Percentiles rank a stretch among this genome's conserved stretches.
Evolutionary conservation across 2,329 filamentous ascomycete genomes (phyloP).

Genomic region (Raffaelea albimanens): DNA sequence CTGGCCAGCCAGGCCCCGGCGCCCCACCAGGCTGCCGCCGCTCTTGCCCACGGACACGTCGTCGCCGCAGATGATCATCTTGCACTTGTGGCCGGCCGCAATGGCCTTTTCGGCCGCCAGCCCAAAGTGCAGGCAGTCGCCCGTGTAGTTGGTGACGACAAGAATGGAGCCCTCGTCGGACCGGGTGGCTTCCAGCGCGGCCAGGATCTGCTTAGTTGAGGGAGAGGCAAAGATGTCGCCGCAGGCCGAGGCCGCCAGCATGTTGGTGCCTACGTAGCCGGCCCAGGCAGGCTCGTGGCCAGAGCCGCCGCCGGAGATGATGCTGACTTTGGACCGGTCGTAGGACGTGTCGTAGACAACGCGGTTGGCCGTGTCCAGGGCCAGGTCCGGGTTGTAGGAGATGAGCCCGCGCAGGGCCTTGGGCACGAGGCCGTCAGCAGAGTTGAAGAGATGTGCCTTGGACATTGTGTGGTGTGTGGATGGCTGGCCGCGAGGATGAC

Average conservation of each 20-base stretch:
- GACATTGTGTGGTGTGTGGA: conserved; percentile 29
- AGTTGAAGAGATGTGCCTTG: conserved; percentile 42
- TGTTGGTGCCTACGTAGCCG: conserved; percentile 52
- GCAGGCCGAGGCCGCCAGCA: conserved; percentile 50
- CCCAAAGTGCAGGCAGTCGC: conserved; percentile 54
- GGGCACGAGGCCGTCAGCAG: conserved; percentile 42
- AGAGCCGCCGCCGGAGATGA: conserved; percentile 47
- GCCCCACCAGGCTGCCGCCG: conserved; percentile 48
- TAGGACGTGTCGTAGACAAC: conserved; percentile 40
- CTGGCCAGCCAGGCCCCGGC: conserved; percentile 53
- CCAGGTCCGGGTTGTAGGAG: conserved; percentile 41
- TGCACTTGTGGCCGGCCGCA: conserved; percentile 41
- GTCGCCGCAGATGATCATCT: conserved; percentile 53
- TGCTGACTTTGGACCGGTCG: conserved; percentile 33
- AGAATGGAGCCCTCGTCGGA: conserved; percentile 47
- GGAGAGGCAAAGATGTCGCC: conserved; percentile 58
- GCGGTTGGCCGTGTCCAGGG: conserved; percentile 39
- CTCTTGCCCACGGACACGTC: conserved; percentile 54
- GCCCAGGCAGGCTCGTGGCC: conserved; percentile 55
- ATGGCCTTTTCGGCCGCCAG: conserved; percentile 49
- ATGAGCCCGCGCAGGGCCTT: conserved; percentile 42
- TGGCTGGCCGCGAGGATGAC: not conserved
- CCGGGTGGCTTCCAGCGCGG: conserved; percentile 46
- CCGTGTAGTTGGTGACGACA: conserved; percentile 57
- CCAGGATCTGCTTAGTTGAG: conserved; percentile 52